Evolutionary conservation across 2,329 filamentous ascomycete species (phyloP).

Genomic region (Aspergillus sp.): DNA sequence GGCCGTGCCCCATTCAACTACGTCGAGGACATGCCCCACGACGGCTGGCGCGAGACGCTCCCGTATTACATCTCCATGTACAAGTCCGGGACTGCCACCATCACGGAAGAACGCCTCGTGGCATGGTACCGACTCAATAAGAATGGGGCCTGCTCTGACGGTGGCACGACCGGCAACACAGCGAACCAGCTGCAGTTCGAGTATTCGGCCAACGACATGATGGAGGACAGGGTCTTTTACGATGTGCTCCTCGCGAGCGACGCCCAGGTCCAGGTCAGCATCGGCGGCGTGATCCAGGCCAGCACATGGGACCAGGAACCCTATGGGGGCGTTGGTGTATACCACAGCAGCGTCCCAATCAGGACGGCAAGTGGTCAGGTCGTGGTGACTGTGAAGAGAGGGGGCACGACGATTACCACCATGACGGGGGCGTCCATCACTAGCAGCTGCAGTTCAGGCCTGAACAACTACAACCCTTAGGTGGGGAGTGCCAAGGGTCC

Average conservation of each 20-base stretch:
- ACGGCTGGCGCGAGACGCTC: slow-evolving; percentile 35
- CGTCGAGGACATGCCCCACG: slow-evolving; percentile 31
- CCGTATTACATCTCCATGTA: slow-evolving; percentile 43
- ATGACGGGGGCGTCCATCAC: slow-evolving; percentile 29
- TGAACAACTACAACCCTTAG: slow-evolving; percentile 41
- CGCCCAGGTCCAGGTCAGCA: slow-evolving; percentile 32
- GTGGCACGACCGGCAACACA: slow-evolving; percentile 34
- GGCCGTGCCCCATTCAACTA: slow-evolving; percentile 46
- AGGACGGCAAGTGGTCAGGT: slow-evolving; percentile 25
- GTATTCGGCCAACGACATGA: slow-evolving; percentile 18
- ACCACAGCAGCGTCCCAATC: slow-evolving; percentile 34
- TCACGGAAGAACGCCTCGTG: slow-evolving; percentile 28
- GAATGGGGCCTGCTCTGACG: slow-evolving; percentile 22
- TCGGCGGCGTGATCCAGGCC: slow-evolving; percentile 28
- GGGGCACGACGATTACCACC: slow-evolving; percentile 18
- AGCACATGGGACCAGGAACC: slow-evolving; percentile 31
- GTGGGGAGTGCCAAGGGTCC: slow-evolving; percentile 26
- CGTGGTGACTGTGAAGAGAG: slow-evolving; percentile 27
- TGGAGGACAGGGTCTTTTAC: slow-evolving; percentile 26
- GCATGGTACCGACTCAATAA: slow-evolving; percentile 32
- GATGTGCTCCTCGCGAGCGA: slow-evolving; percentile 39
- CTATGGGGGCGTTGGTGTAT: slow-evolving; percentile 34
- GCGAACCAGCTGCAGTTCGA: slow-evolving; percentile 32
- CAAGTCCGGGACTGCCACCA: slow-evolving; percentile 30
- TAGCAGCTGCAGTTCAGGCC: slow-evolving; percentile 24